Base-by-base conservation (phyloP, 192 early-diverging fungal species). In the Phycomyces blakesleeanus region DNA sequence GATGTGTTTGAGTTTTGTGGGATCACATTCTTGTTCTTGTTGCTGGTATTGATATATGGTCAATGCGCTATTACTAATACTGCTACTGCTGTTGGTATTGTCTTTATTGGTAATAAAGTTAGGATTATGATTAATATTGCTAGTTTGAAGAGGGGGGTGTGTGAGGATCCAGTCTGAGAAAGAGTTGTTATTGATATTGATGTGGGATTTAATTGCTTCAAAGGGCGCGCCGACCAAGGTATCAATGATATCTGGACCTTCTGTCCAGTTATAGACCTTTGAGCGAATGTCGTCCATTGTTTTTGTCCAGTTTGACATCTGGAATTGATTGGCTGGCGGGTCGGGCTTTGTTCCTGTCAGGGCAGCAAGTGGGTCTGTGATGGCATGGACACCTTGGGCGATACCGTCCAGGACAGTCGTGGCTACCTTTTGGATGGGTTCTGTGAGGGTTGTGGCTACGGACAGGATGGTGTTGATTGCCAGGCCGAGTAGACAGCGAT, bases 401-500 rank as follows among this genome's bases (percentile, higher is more conserved):
- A 53, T 40, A 16, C 49, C 53, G 6, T 59, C 39, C 1, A 50
- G 24, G 5, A 61, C 20, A 9, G 47, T 34, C 7, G 44, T 42
- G 50, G 61, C 60, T 1, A 64, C 55, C 5, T 58, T 27, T 56
- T 75, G 63, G 44, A 75, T 39, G 15, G 67, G 61, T 7, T 57
- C 27, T 3, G 64, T 8, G 0, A 67, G 21, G 8, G 7, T 16
- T n/a, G 63, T 66, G 7, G 61, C 29, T 7, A 63, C 20, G 4
- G 62, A 40, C 5, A 70, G 37, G 9, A 59, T 37, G 16, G 61
- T 55, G 22, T 70, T 55, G 25, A 75, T 47, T 20, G 68, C 68
- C 1, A 75, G 49, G 10, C 18, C 41, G 0, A 75, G 50, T 10
- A 75, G 51, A 38, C 73, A 75, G 1, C 59, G 63, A 27, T 69